Base-by-base conservation (phyloP, 352 stramenopile species). In the Thraustotheca clavata region DNA sequence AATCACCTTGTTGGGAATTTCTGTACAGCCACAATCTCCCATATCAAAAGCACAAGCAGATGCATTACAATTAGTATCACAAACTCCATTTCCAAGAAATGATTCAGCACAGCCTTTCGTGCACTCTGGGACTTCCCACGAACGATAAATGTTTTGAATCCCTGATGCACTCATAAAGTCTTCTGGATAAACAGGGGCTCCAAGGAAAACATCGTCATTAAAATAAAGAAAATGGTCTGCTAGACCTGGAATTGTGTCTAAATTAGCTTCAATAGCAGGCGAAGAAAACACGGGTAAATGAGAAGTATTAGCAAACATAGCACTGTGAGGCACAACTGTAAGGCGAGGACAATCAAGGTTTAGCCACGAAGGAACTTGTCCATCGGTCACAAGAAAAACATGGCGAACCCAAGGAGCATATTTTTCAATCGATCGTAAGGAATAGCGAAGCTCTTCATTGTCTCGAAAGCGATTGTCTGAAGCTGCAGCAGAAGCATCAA, bases 171-270 rank as follows among this genome's bases (percentile, higher is more conserved):
- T 87, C 14, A 96, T 75, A 79, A 98, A 98, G 66, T 98, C 94
- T 46, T 96, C 88, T 0, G 94, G 94, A 47, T 79, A 74, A 12
- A 96, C 82, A 11, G 75, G 73, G 16, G 86, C 77, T 36, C 92
- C 94, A 0, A 98, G 75, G 66, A 98, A 95, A 9, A 98, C 92
- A 71, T 98, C 93, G 70, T 98, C 94, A 69, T 98, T 98, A 67
- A 98, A 97, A 72, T 98, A 98, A 3, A 98, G 60, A 68, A 98
- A 98, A 59, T 86, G 83, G 22, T 94, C 74, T 57, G 85, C 96
- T 6, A 98, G 73, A 1, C 87, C 89, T 0, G 86, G 89, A 60
- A 98, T 97, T 60, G 89, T 89, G 71, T 98, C 94, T 9, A 98
- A 65, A 59, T 92, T 94, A 75, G 88, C 88, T 73, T 98, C 92